phyloP scores from a whole-genome alignment of 192 early-diverging fungal species.

The Umbelopsis sp. region DNA sequence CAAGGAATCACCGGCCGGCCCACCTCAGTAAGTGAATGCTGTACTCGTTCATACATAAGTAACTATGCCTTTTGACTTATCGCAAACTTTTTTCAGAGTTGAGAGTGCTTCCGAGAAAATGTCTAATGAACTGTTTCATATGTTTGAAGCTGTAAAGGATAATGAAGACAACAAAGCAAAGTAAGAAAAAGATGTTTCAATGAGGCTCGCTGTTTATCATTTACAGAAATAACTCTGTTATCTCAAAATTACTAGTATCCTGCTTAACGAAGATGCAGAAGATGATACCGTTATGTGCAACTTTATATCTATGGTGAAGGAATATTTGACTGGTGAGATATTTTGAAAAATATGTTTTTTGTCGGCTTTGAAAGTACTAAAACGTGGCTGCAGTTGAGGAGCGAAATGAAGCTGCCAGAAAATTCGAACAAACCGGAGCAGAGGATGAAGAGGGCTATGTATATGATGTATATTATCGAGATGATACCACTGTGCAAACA shows the following conservation, averaged over 20 bases:
- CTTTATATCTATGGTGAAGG: constrained; percentile 71
- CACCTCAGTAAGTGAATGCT: constrained; percentile 29
- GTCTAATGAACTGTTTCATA: constrained; percentile 50
- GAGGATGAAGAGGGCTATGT: constrained; percentile 66
- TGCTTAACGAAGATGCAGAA: constrained; percentile 38
- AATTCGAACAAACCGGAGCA: constrained; percentile 12
- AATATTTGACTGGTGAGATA: constrained; percentile 59
- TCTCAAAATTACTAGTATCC: background rate
- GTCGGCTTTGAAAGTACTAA: background rate
- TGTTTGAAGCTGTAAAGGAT: constrained; percentile 71
- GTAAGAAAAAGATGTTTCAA: constrained; percentile 14
- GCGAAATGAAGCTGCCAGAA: background rate
- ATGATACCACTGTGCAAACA: constrained; percentile 35
- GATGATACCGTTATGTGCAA: constrained; percentile 59
- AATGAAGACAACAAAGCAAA: constrained; percentile 47
- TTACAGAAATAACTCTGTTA: too few species aligned
- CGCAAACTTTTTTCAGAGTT: constrained; percentile 21
- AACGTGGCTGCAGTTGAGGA: constrained; percentile 21
- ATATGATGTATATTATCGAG: constrained; percentile 76
- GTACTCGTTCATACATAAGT: constrained; percentile 20
- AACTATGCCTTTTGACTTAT: background rate
- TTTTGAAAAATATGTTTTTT: background rate
- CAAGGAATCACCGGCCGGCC: background rate
- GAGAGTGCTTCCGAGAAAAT: constrained; percentile 44
- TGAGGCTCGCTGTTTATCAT: background rate